A percentile compares a stretch with the other conserved stretches of the same genome.
Conservation (phyloP, 495 filamentous ascomycete genomes). For the Jackrogersella minutella region DNA sequence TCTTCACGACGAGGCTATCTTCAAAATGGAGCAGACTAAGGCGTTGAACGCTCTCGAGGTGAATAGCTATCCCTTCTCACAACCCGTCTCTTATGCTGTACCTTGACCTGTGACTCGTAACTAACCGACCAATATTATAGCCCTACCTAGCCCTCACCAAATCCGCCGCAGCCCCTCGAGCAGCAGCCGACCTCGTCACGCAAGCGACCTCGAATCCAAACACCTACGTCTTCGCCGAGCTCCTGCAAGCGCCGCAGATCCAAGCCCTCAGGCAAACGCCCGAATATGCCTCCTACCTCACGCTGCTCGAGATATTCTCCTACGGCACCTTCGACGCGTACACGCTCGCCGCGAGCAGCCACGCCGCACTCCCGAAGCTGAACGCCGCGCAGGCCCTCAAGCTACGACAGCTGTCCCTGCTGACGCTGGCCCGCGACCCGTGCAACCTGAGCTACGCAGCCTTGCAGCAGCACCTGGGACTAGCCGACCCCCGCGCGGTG, state of each 20-base stretch:
- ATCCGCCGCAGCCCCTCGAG: slow-evolving; percentile 81
- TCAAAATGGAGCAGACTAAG: slow-evolving; percentile 82
- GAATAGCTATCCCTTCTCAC: slow-evolving; percentile 11
- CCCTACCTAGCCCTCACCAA: slow-evolving; percentile 89
- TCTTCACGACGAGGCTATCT: slow-evolving; percentile 14
- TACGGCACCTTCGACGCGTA: slow-evolving; percentile 90
- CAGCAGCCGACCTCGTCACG: slow-evolving; percentile 83
- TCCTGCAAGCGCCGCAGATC: slow-evolving; percentile 83
- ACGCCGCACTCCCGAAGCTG: slow-evolving; percentile 70
- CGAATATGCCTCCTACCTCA: slow-evolving; percentile 64
- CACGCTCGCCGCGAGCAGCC: slow-evolving; percentile 42
- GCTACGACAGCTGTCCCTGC: slow-evolving; percentile 88
- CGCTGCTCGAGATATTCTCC: slow-evolving; percentile 87
- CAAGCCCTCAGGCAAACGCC: slow-evolving; percentile 68
- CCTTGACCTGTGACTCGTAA: neutral
- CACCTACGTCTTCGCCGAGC: slow-evolving; percentile 94
- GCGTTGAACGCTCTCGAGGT: slow-evolving; percentile 82
- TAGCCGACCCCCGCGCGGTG: slow-evolving; percentile 72
- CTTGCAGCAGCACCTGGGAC: slow-evolving; percentile 71
- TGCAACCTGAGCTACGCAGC: slow-evolving; percentile 72
- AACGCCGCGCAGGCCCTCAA: slow-evolving; percentile 78
- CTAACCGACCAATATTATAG: slow-evolving; percentile 48
- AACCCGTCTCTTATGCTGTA: too few species aligned
- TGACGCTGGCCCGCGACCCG: slow-evolving; percentile 72
- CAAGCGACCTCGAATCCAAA: slow-evolving; percentile 88